Evolutionary conservation across 2,329 filamentous ascomycete species (phyloP), one percentile per base, ranked within the genome.

Genomic region (Penicillium sp.): DNA sequence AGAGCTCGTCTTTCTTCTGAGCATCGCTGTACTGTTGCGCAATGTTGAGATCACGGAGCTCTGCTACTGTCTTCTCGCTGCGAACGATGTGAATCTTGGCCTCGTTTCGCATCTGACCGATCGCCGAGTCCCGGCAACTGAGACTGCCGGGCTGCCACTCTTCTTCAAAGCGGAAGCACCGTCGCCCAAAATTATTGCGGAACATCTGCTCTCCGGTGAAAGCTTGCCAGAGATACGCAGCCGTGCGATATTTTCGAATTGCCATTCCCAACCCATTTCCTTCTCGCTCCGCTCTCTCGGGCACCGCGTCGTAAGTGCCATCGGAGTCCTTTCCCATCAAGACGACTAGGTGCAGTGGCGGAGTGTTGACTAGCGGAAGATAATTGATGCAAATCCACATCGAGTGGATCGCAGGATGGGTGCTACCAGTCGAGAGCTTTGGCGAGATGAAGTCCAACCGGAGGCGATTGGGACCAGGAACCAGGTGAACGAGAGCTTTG

Each of bases 201-300:
- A 83, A 87, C 92, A 97, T 97, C 67, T 97, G 91, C 68, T 98
- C 93, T 6, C 89, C 89, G 0, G 92, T 97, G 64, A 95, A 97
- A 6, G 91, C 89, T 68, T 98, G 93, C 91, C 93, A 97, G 12
- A 97, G 77, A 66, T 97, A 96, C 23, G 89, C 92, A 15, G 90
- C 87, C 87, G 95, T 96, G 55, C 91, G 83, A 67, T 93, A 96
- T 67, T 98, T 98, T 62, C 82, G 83, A 44, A 95, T 79, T 0
- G 93, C 93, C 6, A 82, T 83, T 9, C 91, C 85, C 31, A 97
- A 66, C 1, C 80, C 81, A 68, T 95, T 95, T 15, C 89, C 91
- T 75, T 95, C 91, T 58, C 80, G 83, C 68, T 88, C 82, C 47
- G 81, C 75, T 42, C 88, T 81, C 47, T 89, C 83, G 0, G 89